Evolutionary conservation across 129 eudicot species (phyloP).

Genomic region (Kitagawia praeruptora): DNA sequence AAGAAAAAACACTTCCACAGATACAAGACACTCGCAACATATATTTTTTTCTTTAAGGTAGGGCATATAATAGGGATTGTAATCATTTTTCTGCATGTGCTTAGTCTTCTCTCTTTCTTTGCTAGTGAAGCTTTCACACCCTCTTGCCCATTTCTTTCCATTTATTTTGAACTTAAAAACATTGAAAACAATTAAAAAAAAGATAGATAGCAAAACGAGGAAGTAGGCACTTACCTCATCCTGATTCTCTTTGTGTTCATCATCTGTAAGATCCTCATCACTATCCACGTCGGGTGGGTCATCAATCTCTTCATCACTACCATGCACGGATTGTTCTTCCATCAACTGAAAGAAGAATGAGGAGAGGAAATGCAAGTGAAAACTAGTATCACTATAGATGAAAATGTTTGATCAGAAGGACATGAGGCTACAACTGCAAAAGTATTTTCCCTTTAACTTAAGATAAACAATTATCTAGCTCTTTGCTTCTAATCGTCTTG

Average conservation of each 20-base stretch:
- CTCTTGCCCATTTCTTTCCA: neutral
- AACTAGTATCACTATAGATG: neutral
- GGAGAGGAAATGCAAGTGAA: neutral
- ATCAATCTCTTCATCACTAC: constrained; percentile 78
- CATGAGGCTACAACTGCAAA: neutral
- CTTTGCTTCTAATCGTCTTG: neutral
- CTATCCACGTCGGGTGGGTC: constrained; percentile 57
- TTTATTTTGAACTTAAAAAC: neutral
- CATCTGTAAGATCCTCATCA: constrained; percentile 65
- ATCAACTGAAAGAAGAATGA: constrained; percentile 32
- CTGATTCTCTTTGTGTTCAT: constrained; percentile 30
- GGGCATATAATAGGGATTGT: neutral
- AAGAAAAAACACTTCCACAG: neutral
- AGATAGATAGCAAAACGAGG: neutral
- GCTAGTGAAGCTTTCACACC: neutral
- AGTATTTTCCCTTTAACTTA: neutral
- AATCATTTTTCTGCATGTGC: neutral
- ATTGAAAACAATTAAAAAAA: neutral
- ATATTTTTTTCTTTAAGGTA: neutral
- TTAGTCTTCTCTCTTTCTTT: neutral
- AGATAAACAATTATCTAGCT: neutral
- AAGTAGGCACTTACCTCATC: constrained; percentile 64
- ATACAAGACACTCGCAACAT: neutral
- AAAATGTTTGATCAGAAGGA: neutral
- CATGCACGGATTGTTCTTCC: constrained; percentile 53